These are phyloP conservation scores for Apostasia shenzhenica DNA, from an alignment of 106 monocot genomes.

Conservation along the genomic window DNA sequence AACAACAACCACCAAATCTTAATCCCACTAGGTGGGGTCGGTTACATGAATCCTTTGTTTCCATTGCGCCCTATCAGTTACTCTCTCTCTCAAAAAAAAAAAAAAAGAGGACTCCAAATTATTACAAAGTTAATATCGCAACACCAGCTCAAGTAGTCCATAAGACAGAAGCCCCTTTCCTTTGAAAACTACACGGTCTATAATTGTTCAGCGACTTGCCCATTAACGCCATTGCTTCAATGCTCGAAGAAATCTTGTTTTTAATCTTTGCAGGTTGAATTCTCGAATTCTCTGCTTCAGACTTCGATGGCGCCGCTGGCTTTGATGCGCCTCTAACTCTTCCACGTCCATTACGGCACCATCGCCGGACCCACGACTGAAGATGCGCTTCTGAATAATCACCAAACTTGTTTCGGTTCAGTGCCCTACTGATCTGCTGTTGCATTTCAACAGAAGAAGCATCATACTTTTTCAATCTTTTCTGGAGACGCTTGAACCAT, in stretches of 20 bases:
- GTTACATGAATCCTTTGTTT: too few species aligned
- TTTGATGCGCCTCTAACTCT: not conserved
- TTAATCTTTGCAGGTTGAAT: slow-evolving; percentile 19
- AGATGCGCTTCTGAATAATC: slow-evolving; percentile 14
- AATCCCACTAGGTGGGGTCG: too few species aligned
- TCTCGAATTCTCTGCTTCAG: slow-evolving; percentile 13
- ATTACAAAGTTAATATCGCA: not conserved
- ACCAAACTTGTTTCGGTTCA: slow-evolving; percentile 24
- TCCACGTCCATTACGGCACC: slow-evolving; percentile 25
- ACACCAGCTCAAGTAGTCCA: slow-evolving; percentile 39
- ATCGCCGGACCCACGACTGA: slow-evolving; percentile 55
- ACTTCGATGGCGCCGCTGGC: not conserved
- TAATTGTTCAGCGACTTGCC: slow-evolving; percentile 50
- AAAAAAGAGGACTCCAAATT: too few species aligned
- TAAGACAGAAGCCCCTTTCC: slow-evolving; percentile 38
- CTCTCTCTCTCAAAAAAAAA: too few species aligned
- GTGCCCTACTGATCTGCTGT: slow-evolving; percentile 10
- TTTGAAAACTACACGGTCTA: slow-evolving; percentile 42
- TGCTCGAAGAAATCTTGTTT: slow-evolving; percentile 48
- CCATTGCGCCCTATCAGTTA: too few species aligned
- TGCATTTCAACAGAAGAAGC: slow-evolving; percentile 7
- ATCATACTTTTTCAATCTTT: slow-evolving; percentile 26
- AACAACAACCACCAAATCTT: too few species aligned
- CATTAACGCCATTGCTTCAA: slow-evolving; percentile 79
- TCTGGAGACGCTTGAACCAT: slow-evolving; percentile 61